Conservation (phyloP, 108 stramenopile species). For the Chaetoceros tenuissimus region DNA sequence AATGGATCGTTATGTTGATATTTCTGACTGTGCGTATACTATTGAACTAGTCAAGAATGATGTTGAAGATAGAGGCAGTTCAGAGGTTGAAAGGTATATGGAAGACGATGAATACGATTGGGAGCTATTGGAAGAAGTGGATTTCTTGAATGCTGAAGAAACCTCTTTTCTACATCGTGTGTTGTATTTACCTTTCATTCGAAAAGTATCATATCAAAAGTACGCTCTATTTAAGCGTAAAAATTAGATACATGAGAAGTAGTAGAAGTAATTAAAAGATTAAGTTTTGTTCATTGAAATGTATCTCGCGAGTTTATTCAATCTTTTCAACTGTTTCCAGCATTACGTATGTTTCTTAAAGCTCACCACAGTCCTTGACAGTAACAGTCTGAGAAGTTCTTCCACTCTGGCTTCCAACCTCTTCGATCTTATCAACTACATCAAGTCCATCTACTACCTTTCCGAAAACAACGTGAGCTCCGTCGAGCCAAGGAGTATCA, state of each 20-base stretch:
- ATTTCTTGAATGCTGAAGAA: constrained; percentile 18
- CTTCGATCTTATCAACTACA: constrained; percentile 84
- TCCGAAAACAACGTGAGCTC: constrained; percentile 83
- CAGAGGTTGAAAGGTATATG: constrained; percentile 34
- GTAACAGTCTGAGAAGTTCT: constrained; percentile 57
- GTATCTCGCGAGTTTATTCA: no score
- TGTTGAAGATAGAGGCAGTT: background rate
- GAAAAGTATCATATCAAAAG: constrained; percentile 12
- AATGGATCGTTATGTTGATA: constrained; percentile 37
- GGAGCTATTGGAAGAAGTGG: constrained; percentile 10
- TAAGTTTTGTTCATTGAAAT: no score
- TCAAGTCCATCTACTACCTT: constrained; percentile 73
- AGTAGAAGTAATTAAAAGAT: no score
- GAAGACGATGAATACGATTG: constrained; percentile 19
- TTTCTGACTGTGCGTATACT: constrained; percentile 60
- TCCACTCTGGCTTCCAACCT: constrained; percentile 63
- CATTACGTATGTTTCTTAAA: no score
- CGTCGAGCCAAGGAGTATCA: constrained; percentile 89
- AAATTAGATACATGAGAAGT: no score
- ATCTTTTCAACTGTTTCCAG: no score
- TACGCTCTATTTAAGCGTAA: constrained; percentile 20
- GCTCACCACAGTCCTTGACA: constrained; percentile 79
- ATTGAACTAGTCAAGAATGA: constrained; percentile 43
- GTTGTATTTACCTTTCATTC: constrained; percentile 25
- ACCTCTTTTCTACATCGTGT: constrained; percentile 21